Base-by-base conservation (phyloP, 306 rosid genomes). In the Crotalaria pallida region DNA sequence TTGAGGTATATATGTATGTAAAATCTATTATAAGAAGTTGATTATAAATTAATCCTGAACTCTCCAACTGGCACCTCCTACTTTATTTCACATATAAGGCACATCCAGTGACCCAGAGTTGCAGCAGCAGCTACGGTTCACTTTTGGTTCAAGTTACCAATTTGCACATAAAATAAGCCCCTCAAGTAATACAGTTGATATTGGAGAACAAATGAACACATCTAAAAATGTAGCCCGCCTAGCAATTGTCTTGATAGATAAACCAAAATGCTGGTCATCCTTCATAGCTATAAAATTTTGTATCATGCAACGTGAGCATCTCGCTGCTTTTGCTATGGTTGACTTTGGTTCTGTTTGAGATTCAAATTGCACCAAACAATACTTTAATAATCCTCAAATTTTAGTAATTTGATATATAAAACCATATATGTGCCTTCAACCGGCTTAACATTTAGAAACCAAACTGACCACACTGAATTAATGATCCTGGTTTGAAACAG, bases 171-270 rank as follows among this genome's bases (percentile, higher is more conserved):
- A 29, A 33, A 51, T 53, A 24, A 17, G 70, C 49, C 34, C 34
- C 47, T 34, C 49, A 5, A 60, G n/a, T 50, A 31, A 70, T 21
- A 53, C 50, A 12, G 24, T 48, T 49, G 51, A 65, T 29, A 45
- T 22, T 69, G 69, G 36, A 73, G 77, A 50, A 59, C 70, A 18
- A 70, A 71, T 22, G 17, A 52, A 53, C 50, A 61, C 33, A 61
- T 61, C 71, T 47, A 52, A 27, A 48, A 60, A 0, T 19, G 62
- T 24, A 66, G 69, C 50, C 65, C 38, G 68, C 60, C 26, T 53
- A n/a, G 41, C 52, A 67, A 48, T 38, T 45, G 26, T 31, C 13
- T 22, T 16, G 45, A 67, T 55, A 17, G 31, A 77, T 29, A 40
- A 41, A 48, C 27, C 33, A 31, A 62, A 21, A 48, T 7, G 31